Evolutionary conservation across 768 basidiomycete species (phyloP).

Genomic region (Leccinum obscurum): DNA sequence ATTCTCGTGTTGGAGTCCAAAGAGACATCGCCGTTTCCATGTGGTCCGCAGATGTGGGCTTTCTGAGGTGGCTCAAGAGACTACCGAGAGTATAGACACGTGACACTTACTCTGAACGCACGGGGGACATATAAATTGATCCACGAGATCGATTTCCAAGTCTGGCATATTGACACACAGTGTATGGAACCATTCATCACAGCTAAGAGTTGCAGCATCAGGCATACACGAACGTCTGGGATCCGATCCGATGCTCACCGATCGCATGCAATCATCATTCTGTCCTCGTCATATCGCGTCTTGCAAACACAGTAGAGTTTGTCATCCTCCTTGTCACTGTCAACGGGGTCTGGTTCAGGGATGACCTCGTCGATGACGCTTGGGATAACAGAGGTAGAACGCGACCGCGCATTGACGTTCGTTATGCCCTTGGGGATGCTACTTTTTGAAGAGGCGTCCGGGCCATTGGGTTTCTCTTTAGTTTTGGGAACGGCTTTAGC

Average conservation of each 20-base stretch:
- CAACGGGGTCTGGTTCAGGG: conserved; percentile 52
- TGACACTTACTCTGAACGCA: conserved; percentile 68
- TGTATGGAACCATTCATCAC: conserved; percentile 95
- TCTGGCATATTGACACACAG: conserved; percentile 83
- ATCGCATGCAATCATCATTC: conserved; percentile 93
- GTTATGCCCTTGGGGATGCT: conserved; percentile 21
- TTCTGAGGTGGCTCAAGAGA: conserved; percentile 40
- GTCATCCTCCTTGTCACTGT: conserved; percentile 40
- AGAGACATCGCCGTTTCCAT: conserved; percentile 78
- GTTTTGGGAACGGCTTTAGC: conserved; percentile 33
- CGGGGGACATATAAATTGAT: conserved; percentile 86
- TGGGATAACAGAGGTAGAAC: conserved; percentile 72
- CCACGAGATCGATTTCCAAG: conserved; percentile 80
- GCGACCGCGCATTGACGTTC: conserved; percentile 49
- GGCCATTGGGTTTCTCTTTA: conserved; percentile 20
- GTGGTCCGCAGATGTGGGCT: conserved; percentile 67
- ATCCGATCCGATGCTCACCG: conserved; percentile 48
- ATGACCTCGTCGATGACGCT: conserved; percentile 39
- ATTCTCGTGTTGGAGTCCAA: conserved; percentile 62
- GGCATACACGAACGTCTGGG: not conserved
- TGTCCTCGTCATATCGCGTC: conserved; percentile 83
- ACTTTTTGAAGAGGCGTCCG: conserved; percentile 19
- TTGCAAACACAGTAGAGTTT: conserved; percentile 89
- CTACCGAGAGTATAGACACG: conserved; percentile 1
- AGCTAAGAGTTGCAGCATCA: conserved; percentile 44